phyloP scores from a whole-genome alignment of 176 grass and related monocot genomes.

The Oryza officinalis region DNA sequence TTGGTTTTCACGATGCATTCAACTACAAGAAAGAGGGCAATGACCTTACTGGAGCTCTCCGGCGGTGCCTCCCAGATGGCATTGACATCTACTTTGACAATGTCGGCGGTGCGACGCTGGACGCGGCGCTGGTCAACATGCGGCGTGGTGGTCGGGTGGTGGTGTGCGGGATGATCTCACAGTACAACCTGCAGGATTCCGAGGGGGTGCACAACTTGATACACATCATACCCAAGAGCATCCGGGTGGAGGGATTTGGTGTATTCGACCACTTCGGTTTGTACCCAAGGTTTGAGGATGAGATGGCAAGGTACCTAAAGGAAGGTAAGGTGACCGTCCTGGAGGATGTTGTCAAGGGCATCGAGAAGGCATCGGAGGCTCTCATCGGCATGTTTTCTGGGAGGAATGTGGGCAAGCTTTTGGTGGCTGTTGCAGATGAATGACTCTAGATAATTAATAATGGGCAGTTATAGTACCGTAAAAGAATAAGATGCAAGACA shows the following conservation, averaged over 20 bases:
- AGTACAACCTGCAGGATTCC: slow-evolving; percentile 43
- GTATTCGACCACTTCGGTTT: slow-evolving; percentile 5
- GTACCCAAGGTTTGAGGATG: slow-evolving; percentile 45
- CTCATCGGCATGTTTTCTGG: slow-evolving; percentile 55
- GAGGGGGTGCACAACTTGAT: slow-evolving; percentile 49
- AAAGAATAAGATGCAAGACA: no score
- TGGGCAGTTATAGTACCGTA: no score
- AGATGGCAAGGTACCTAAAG: slow-evolving; percentile 37
- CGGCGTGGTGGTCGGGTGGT: slow-evolving; percentile 24
- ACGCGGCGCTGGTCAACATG: slow-evolving; percentile 57
- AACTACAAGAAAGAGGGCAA: slow-evolving; percentile 53
- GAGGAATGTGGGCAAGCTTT: slow-evolving; percentile 59
- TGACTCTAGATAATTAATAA: not conserved
- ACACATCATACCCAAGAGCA: slow-evolving; percentile 31
- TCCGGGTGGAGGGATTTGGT: slow-evolving; percentile 48
- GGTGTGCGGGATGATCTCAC: slow-evolving; percentile 63
- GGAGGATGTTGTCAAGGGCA: slow-evolving; percentile 57
- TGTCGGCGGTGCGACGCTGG: slow-evolving; percentile 48
- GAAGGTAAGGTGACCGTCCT: slow-evolving; percentile 43
- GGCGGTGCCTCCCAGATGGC: slow-evolving; percentile 50
- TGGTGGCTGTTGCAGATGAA: slow-evolving; percentile 35
- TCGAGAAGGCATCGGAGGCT: slow-evolving; percentile 53
- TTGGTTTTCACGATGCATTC: slow-evolving; percentile 66
- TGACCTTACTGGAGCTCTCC: slow-evolving; percentile 26
- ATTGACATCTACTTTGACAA: slow-evolving; percentile 76